Percentiles rank a stretch among this genome's conserved stretches.
Conservation (phyloP, 108 stramenopile genomes). For the Cyclotella distinguenda region DNA sequence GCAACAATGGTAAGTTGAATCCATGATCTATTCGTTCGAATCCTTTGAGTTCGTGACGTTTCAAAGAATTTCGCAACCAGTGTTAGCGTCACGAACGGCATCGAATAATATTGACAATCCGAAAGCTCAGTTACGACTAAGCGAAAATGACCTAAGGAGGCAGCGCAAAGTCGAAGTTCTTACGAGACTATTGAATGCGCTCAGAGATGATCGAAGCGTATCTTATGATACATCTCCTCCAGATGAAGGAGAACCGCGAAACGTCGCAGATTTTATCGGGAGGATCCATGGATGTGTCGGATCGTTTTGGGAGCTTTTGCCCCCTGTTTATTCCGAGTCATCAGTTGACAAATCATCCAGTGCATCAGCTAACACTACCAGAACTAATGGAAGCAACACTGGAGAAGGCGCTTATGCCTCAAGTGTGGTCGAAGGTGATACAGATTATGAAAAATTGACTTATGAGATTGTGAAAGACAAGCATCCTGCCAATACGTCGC, state of each 20-base stretch:
- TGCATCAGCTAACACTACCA: background rate
- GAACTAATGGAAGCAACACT: no score
- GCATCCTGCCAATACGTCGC: no score
- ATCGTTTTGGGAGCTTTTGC: constrained; percentile 47
- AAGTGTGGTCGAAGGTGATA: no score
- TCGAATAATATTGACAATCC: no score
- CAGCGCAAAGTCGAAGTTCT: constrained; percentile 24
- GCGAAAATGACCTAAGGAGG: constrained; percentile 28
- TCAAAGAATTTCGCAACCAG: no score
- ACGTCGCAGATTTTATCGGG: background rate
- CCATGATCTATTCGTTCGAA: no score
- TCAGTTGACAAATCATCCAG: background rate
- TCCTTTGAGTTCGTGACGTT: no score
- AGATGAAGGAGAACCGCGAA: background rate
- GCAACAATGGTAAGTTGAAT: background rate
- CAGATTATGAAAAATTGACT: no score
- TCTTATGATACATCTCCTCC: no score
- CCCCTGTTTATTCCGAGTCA: constrained; percentile 11
- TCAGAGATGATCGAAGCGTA: constrained; percentile 27
- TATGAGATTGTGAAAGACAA: no score
- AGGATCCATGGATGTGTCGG: constrained; percentile 52
- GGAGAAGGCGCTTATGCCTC: no score
- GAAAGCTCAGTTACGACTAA: constrained; percentile 5
- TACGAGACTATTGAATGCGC: constrained; percentile 18
- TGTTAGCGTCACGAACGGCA: no score